phyloP scores from a whole-genome alignment of 495 filamentous ascomycete species.

The Hyaloscypha bicolor region DNA sequence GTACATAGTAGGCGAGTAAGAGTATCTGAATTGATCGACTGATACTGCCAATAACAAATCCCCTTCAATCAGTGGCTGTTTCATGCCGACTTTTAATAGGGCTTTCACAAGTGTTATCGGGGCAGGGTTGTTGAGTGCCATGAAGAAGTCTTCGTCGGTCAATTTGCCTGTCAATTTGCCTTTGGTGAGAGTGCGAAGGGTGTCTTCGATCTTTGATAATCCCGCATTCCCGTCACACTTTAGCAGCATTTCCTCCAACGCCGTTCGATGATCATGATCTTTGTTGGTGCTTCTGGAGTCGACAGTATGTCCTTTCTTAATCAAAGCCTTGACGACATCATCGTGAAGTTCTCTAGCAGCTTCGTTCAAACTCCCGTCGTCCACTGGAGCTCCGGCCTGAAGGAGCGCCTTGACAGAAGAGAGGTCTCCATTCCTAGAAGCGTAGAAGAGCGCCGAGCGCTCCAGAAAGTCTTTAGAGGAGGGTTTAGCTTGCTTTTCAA shows the following conservation, averaged over 20 bases:
- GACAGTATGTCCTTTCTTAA: slow-evolving; percentile 4
- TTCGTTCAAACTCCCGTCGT: slow-evolving; percentile 13
- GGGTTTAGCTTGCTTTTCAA: slow-evolving; percentile 5
- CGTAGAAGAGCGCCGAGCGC: slow-evolving; percentile 6
- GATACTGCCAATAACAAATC: no score
- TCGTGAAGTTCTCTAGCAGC: slow-evolving; percentile 5
- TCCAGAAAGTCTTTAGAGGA: slow-evolving; percentile 1
- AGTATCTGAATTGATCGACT: no score
- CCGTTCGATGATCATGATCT: background rate
- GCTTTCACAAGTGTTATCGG: no score
- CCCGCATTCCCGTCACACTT: slow-evolving; percentile 12
- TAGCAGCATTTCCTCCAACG: slow-evolving; percentile 14
- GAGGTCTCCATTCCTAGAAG: slow-evolving; percentile 13
- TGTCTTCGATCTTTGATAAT: slow-evolving; percentile 9
- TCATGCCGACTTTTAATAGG: no score
- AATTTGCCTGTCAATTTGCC: background rate
- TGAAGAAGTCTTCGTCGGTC: no score
- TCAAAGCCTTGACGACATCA: slow-evolving; percentile 10
- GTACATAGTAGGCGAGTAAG: no score
- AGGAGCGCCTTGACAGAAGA: background rate
- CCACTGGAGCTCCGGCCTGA: background rate
- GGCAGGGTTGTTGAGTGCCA: no score
- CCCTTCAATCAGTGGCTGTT: no score
- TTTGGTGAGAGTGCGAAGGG: background rate
- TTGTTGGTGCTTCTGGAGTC: slow-evolving; percentile 9